phyloP scores from a whole-genome alignment of 2,329 filamentous ascomycete genomes.

The Hymenoscyphus salicellus region DNA sequence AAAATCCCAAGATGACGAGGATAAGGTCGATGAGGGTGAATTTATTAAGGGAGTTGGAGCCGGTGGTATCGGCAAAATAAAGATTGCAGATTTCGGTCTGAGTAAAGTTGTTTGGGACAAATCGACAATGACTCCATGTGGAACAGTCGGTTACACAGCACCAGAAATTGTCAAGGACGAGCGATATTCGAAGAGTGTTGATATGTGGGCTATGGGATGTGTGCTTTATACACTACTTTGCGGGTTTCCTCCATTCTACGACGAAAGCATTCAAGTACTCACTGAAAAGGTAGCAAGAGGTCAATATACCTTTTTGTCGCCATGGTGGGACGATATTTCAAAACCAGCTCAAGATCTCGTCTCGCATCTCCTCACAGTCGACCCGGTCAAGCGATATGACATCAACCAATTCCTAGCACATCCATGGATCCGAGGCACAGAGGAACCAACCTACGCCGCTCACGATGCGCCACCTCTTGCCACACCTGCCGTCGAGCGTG shows the following conservation, averaged over 20 bases:
- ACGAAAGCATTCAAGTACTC: constrained; percentile 93
- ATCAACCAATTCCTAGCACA: constrained; percentile 92
- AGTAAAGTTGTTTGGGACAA: constrained; percentile 99
- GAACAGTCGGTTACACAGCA: constrained; percentile 95
- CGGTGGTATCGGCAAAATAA: constrained; percentile 90
- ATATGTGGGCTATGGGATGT: constrained; percentile 98
- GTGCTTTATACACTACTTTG: constrained; percentile 96
- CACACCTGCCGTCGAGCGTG: constrained; percentile 53
- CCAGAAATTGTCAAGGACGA: constrained; percentile 99
- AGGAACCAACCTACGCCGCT: constrained; percentile 65
- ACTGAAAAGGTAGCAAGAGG: constrained; percentile 97
- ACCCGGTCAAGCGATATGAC: constrained; percentile 90
- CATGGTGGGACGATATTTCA: constrained; percentile 99
- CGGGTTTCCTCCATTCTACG: constrained; percentile 97
- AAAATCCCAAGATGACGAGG: constrained; percentile 83
- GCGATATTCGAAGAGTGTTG: constrained; percentile 95
- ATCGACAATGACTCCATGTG: constrained; percentile 98
- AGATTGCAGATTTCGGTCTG: constrained; percentile 96
- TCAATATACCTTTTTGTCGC: constrained; percentile 95
- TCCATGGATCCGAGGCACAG: constrained; percentile 79
- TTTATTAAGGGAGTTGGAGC: constrained; percentile 78
- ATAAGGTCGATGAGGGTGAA: constrained; percentile 95
- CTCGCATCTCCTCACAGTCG: constrained; percentile 86
- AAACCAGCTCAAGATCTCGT: constrained; percentile 92
- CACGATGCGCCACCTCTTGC: constrained; percentile 69